phyloP scores from a whole-genome alignment of 805 yeast species.

The Candida oleophila region DNA sequence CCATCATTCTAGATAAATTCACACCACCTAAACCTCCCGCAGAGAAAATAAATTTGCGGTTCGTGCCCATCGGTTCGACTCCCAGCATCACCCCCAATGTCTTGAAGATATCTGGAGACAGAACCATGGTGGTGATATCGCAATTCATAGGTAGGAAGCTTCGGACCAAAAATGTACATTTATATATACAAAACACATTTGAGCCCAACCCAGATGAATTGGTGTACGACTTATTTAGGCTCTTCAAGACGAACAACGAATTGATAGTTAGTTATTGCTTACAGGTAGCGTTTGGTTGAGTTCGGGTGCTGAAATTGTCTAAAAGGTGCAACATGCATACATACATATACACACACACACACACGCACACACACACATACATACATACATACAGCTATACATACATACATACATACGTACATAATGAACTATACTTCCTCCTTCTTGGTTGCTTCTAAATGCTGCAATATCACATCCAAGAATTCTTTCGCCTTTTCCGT shows the following conservation, averaged over 20 bases:
- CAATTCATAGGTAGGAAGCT: slow-evolving; percentile 45
- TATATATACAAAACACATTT: slow-evolving; percentile 41
- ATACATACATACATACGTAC: background rate
- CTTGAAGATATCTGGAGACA: slow-evolving; percentile 48
- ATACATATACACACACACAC: background rate
- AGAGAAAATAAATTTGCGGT: slow-evolving; percentile 47
- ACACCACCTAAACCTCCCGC: slow-evolving; percentile 1
- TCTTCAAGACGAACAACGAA: slow-evolving; percentile 33
- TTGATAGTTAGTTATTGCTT: slow-evolving; percentile 39
- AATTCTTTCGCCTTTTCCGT: slow-evolving; percentile 6
- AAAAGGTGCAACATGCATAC: no score
- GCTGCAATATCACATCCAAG: background rate
- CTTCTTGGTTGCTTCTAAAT: background rate
- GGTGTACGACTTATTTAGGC: slow-evolving; percentile 28
- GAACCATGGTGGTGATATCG: slow-evolving; percentile 45
- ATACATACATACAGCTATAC: background rate
- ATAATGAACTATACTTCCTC: background rate
- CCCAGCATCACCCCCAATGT: slow-evolving; percentile 49
- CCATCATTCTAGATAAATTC: background rate
- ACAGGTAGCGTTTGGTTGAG: slow-evolving; percentile 39
- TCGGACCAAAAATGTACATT: slow-evolving; percentile 21
- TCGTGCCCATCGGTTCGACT: slow-evolving; percentile 61
- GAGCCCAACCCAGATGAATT: slow-evolving; percentile 42
- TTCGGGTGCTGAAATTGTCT: no score
- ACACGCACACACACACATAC: background rate